These are phyloP conservation scores for Naganishia onofrii DNA, from an alignment of 768 basidiomycete species.

Conservation along the genomic window DNA sequence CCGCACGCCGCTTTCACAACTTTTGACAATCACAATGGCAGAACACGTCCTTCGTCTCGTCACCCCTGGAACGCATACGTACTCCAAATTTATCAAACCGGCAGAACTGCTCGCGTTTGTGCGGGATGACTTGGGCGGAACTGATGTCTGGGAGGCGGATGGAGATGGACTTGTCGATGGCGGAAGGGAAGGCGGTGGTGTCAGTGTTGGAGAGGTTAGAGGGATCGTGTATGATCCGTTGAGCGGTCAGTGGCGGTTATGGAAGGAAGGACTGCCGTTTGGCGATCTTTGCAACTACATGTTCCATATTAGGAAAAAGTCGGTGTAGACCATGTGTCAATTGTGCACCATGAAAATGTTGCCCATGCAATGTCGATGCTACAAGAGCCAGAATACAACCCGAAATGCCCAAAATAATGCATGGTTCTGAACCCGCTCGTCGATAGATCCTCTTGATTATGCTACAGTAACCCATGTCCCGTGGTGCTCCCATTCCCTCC, in stretches of 20 bases:
- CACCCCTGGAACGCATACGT: constrained; percentile 82
- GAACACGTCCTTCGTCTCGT: constrained; percentile 80
- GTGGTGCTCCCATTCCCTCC: neutral
- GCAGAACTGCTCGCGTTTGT: constrained; percentile 82
- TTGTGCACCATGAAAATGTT: neutral
- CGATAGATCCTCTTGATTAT: neutral
- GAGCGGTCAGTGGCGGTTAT: constrained; percentile 48
- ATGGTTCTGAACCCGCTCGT: neutral
- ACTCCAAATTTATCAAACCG: constrained; percentile 84
- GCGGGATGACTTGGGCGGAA: constrained; percentile 57
- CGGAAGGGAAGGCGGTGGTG: constrained; percentile 35
- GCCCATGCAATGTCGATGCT: constrained; percentile 14
- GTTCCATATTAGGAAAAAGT: constrained; percentile 50
- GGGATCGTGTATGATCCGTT: constrained; percentile 53
- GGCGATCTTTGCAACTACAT: constrained; percentile 52
- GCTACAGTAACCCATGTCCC: constrained; percentile 8
- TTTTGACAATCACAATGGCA: constrained; percentile 71
- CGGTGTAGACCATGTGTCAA: constrained; percentile 3
- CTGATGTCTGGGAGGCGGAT: constrained; percentile 42
- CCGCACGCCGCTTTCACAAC: constrained; percentile 71
- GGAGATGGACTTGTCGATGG: constrained; percentile 35
- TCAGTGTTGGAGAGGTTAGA: constrained; percentile 46
- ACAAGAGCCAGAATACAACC: constrained; percentile 13
- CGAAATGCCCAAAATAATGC: constrained; percentile 21
- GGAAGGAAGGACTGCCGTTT: constrained; percentile 39